Percentiles rank a stretch among this genome's conserved stretches.
Evolutionary conservation across 2,329 filamentous ascomycete genomes (phyloP).

Genomic region (Tolypocladium tropicale): DNA sequence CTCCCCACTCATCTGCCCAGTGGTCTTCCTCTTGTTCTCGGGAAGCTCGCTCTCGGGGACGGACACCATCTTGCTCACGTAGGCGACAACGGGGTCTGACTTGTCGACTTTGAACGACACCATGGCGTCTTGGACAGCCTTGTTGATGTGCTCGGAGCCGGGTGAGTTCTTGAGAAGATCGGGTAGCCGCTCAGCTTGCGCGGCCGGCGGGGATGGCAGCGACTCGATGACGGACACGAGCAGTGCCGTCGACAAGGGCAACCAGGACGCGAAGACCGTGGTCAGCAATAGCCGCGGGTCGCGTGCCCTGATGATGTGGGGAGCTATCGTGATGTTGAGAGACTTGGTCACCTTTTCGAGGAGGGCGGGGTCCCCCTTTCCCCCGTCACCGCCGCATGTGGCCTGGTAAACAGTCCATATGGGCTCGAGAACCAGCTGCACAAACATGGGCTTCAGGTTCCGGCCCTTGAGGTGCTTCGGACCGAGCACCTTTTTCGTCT

Average conservation of each 20-base stretch:
- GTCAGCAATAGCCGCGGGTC: slow-evolving; percentile 78
- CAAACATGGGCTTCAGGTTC: slow-evolving; percentile 90
- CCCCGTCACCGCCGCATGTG: slow-evolving; percentile 70
- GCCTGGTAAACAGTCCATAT: slow-evolving; percentile 95
- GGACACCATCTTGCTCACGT: slow-evolving; percentile 97
- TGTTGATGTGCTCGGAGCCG: slow-evolving; percentile 60
- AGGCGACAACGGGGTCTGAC: slow-evolving; percentile 75
- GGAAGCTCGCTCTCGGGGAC: slow-evolving; percentile 87
- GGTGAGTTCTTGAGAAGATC: slow-evolving; percentile 72
- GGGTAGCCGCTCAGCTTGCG: slow-evolving; percentile 72
- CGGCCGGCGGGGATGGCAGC: slow-evolving; percentile 70
- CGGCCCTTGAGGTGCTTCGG: slow-evolving; percentile 90
- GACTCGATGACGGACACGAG: slow-evolving; percentile 92
- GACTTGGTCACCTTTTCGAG: slow-evolving; percentile 95
- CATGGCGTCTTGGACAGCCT: slow-evolving; percentile 69
- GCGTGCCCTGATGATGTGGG: slow-evolving; percentile 74
- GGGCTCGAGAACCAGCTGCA: slow-evolving; percentile 88
- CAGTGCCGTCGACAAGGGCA: slow-evolving; percentile 84
- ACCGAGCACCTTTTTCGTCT: slow-evolving; percentile 86
- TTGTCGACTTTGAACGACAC: slow-evolving; percentile 61
- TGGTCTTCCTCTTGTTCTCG: slow-evolving; percentile 61
- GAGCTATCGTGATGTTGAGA: slow-evolving; percentile 69
- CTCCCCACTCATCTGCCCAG: slow-evolving; percentile 68
- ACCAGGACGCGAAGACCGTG: slow-evolving; percentile 79
- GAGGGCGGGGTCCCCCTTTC: slow-evolving; percentile 71